A percentile compares a stretch with the other conserved stretches of the same genome.
Conservation (phyloP, 805 yeast genomes). For the Grigorovia yakushimaensis region DNA sequence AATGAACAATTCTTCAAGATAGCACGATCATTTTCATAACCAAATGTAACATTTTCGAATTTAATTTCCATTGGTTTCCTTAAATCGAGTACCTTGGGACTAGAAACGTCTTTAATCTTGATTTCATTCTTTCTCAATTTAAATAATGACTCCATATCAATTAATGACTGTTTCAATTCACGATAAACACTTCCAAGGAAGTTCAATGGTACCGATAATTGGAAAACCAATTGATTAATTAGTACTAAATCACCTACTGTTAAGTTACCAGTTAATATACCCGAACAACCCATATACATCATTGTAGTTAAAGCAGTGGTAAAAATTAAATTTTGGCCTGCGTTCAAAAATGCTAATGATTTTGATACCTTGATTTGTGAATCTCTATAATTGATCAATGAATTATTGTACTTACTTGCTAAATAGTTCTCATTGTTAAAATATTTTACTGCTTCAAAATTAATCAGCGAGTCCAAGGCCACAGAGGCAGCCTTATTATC, state of each 20-base stretch:
- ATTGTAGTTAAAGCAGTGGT: slow-evolving; percentile 86
- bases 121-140: slow-evolving; percentile 70
- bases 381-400: slow-evolving; percentile 63
- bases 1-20: slow-evolving; percentile 74
- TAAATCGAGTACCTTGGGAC: slow-evolving; percentile 1
- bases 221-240: slow-evolving; percentile 93
- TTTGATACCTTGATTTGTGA: slow-evolving; percentile 71
- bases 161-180: slow-evolving; percentile 81
- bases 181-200: slow-evolving; percentile 93
- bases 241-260: slow-evolving; percentile 93
- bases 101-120: slow-evolving; percentile 53
- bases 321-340: slow-evolving; percentile 73
- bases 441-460: slow-evolving; percentile 88
- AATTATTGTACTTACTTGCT: slow-evolving; percentile 65
- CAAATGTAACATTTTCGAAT: slow-evolving; percentile 88
- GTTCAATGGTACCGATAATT: slow-evolving; percentile 87
- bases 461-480: slow-evolving; percentile 86
- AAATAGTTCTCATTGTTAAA: slow-evolving; percentile 85
- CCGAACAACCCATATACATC: slow-evolving; percentile 97
- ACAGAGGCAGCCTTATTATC: slow-evolving; percentile 94
- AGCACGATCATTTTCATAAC: slow-evolving; percentile 82
- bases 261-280: slow-evolving; percentile 72
- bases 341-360: slow-evolving; percentile 64
- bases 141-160: slow-evolving; percentile 94
- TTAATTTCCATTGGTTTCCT: slow-evolving; percentile 58